Conservation (phyloP, 1,284 basidiomycete species). For the Entoloma clypeatum region DNA sequence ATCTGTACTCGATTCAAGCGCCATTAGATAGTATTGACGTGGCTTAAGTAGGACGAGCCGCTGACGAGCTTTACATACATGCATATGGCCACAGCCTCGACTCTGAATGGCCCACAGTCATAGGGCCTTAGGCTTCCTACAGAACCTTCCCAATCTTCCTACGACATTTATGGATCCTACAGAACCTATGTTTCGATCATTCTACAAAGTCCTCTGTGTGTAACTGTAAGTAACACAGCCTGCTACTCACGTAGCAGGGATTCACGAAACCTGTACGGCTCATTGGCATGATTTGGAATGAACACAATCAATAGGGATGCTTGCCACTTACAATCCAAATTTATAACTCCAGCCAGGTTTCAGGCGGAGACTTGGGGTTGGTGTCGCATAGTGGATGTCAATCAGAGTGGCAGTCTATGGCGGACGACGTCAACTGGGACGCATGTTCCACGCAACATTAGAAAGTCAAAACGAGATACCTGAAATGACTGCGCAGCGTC, state of each 20-base stretch:
- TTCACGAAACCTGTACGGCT: constrained; percentile 21
- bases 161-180: too few species aligned
- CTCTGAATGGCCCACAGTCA: too few species aligned
- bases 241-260: too few species aligned
- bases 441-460: not conserved
- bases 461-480: constrained; percentile 21
- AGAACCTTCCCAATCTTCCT: too few species aligned
- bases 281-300: constrained; percentile 3
- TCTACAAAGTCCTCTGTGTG: constrained; percentile 23
- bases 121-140: too few species aligned
- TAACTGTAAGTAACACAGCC: constrained; percentile 24
- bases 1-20: too few species aligned
- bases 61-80: too few species aligned
- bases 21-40: too few species aligned
- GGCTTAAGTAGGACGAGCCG: too few species aligned
- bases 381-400: constrained; percentile 44
- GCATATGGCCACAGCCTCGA: too few species aligned
- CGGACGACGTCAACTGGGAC: not conserved
- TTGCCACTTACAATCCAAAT: constrained; percentile 33
- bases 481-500: constrained; percentile 48
- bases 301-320: not conserved
- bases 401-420: constrained; percentile 45
- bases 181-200: constrained; percentile 4
- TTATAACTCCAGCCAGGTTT: constrained; percentile 33
- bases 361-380: constrained; percentile 20